These are phyloP conservation scores for Glebionis coronaria DNA, from an alignment of 129 eudicot species.

Conservation along the genomic window DNA sequence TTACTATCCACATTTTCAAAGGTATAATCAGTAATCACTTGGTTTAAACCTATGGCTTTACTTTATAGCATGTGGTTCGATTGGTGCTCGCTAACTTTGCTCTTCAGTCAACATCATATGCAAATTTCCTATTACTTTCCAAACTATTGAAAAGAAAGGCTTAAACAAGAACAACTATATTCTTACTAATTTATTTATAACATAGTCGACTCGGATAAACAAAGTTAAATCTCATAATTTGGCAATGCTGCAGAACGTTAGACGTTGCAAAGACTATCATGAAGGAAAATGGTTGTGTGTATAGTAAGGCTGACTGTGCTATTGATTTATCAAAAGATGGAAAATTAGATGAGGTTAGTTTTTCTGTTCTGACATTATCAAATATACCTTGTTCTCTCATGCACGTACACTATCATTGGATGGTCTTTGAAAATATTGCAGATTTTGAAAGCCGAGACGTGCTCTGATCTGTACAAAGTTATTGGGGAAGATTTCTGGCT, in stretches of 20 bases:
- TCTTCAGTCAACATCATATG: no score
- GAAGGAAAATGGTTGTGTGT: conserved; percentile 65
- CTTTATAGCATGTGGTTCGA: conserved; percentile 1
- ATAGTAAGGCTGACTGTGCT: conserved; percentile 54
- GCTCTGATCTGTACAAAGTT: conserved; percentile 72
- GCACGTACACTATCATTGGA: background rate
- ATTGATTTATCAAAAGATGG: conserved; percentile 62
- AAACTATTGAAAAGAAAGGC: no score
- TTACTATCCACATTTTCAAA: conserved; percentile 67
- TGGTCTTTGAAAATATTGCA: conserved; percentile 28
- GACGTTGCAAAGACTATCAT: conserved; percentile 69
- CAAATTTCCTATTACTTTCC: no score
- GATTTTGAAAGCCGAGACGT: conserved; percentile 70
- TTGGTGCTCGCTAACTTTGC: no score
- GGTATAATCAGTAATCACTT: conserved; percentile 38
- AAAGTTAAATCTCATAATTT: conserved; percentile 25
- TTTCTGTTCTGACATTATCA: conserved; percentile 5
- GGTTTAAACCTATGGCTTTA: conserved; percentile 3
- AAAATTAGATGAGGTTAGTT: conserved; percentile 76
- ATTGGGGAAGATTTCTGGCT: conserved; percentile 96
- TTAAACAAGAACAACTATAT: no score
- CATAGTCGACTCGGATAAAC: no score
- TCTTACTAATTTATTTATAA: no score
- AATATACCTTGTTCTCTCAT: conserved; percentile 11
- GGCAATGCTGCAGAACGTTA: conserved; percentile 51